phyloP scores from a whole-genome alignment of 2,329 filamentous ascomycete genomes.

The Anisogramma anomala region DNA sequence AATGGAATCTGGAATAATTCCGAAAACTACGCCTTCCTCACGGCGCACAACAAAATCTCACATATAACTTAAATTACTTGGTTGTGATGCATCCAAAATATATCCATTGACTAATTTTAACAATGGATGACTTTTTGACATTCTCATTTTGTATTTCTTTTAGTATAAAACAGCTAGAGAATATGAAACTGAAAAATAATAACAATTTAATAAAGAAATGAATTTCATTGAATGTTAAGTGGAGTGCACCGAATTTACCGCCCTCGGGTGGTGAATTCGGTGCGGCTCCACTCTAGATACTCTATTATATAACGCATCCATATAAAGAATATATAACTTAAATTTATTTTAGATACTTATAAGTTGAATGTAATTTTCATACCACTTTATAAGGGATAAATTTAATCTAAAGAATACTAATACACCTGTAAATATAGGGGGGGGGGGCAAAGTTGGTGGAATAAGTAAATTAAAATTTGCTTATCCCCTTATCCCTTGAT shows the following conservation, averaged over 20 bases:
- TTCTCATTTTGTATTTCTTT: constrained; percentile 1
- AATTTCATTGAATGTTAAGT: background rate
- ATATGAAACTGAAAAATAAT: constrained; percentile 2
- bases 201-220: background rate
- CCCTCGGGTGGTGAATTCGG: too few relatives aligned
- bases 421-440: too few relatives aligned
- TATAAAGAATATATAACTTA: background rate
- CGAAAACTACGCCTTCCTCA: background rate
- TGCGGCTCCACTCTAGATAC: too few relatives aligned
- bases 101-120: background rate
- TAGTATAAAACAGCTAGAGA: constrained; percentile 1
- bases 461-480: too few relatives aligned
- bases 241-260: too few relatives aligned
- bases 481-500: too few relatives aligned
- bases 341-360: background rate
- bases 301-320: constrained; percentile 4
- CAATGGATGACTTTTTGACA: background rate
- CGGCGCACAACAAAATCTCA: background rate
- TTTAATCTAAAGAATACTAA: background rate
- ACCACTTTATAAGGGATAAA: background rate
- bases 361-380: background rate
- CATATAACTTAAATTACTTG: background rate
- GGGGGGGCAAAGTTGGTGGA: too few relatives aligned
- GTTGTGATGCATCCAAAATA: background rate
- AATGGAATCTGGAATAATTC: too few relatives aligned